Conservation (phyloP, 768 basidiomycete species). For the Rhizopogon rudus region DNA sequence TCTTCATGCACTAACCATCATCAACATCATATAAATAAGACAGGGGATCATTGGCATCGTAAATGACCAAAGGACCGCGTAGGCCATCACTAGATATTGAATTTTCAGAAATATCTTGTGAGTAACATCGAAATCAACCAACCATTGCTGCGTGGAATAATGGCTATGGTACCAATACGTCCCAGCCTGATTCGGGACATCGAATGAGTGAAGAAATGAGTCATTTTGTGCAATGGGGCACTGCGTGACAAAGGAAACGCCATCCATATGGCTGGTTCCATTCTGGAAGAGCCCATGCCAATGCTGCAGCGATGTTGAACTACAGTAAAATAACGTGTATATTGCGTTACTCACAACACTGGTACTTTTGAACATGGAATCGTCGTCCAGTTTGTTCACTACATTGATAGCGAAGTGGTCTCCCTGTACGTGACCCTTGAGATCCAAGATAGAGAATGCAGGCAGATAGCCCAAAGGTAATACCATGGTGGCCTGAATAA, state of each 20-base stretch:
- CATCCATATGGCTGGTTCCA: constrained; percentile 40
- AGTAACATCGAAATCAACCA: neutral
- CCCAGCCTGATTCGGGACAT: constrained; percentile 17
- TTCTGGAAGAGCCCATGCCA: constrained; percentile 53
- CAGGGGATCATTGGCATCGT: constrained; percentile 37
- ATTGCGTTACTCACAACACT: constrained; percentile 30
- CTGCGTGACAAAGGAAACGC: constrained; percentile 33
- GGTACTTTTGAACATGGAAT: constrained; percentile 45
- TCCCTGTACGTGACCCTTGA: constrained; percentile 24
- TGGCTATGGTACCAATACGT: constrained; percentile 34
- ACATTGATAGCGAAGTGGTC: constrained; percentile 40
- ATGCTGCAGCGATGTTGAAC: constrained; percentile 31
- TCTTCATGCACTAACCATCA: constrained; percentile 27
- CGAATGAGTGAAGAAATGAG: constrained; percentile 20
- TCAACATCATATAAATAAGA: constrained; percentile 37
- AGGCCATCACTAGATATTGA: constrained; percentile 27
- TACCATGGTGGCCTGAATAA: constrained; percentile 35
- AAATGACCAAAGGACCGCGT: constrained; percentile 36
- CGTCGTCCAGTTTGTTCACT: constrained; percentile 37
- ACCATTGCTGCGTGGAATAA: constrained; percentile 30
- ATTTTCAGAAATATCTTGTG: too few species aligned
- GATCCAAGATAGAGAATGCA: neutral
- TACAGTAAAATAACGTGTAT: neutral
- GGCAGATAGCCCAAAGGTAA: neutral
- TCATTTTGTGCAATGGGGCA: constrained; percentile 24